Conservation (phyloP, 2,329 filamentous ascomycete genomes). For the Xylaria sp. region DNA sequence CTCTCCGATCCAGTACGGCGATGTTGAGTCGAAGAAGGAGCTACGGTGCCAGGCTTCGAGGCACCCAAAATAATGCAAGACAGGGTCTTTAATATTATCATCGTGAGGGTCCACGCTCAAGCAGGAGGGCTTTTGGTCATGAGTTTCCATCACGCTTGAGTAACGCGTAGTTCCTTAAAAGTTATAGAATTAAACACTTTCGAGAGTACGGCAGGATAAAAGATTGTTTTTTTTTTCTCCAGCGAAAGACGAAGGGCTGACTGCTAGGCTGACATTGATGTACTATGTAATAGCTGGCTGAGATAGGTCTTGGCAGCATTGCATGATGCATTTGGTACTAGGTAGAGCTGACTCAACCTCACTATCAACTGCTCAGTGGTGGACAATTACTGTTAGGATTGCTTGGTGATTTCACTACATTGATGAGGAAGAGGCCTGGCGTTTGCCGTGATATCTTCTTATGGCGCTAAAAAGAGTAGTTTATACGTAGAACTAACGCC, state of each 20-base stretch:
- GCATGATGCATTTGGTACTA: neutral
- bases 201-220: neutral
- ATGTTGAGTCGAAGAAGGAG: constrained; percentile 18
- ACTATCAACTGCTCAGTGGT: neutral
- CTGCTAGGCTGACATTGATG: neutral
- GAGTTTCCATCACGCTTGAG: neutral
- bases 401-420: neutral
- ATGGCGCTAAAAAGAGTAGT: neutral
- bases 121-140: constrained; percentile 6
- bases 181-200: neutral
- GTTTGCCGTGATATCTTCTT: neutral
- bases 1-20: constrained; percentile 1
- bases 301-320: constrained; percentile 1
- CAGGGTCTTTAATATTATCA: constrained; percentile 21
- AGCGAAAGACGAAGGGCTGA: neutral
- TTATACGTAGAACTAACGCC: neutral
- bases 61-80: constrained; percentile 27
- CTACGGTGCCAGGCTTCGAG: constrained; percentile 21
- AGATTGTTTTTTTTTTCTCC: neutral
- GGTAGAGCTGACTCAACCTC: neutral
- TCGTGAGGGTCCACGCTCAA: constrained; percentile 20
- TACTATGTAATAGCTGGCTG: neutral
- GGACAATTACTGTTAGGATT: neutral
- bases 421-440: neutral
- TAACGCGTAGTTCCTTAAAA: neutral